These are phyloP conservation scores for Lasiodiplodia citricola DNA, from an alignment of 2,329 filamentous ascomycete species.

Conservation along the genomic window DNA sequence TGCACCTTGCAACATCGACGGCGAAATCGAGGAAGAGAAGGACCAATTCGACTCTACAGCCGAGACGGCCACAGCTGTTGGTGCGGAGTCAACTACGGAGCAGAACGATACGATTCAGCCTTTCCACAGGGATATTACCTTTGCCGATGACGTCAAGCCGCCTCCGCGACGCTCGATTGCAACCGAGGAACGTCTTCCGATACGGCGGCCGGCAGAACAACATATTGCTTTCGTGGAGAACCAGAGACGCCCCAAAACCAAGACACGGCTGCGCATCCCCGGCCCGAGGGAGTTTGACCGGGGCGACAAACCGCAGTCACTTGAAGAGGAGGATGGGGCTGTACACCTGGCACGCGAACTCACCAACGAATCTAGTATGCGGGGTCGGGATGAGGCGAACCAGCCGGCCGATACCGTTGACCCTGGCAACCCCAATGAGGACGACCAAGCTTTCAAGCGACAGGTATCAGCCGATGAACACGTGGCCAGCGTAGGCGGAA, in stretches of 20 bases:
- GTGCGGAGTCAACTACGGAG: background rate
- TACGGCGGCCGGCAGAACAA: conserved; percentile 67
- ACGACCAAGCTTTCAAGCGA: conserved; percentile 50
- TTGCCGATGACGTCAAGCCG: conserved; percentile 69
- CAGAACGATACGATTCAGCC: conserved; percentile 28
- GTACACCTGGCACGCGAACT: conserved; percentile 26
- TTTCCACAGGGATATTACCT: conserved; percentile 64
- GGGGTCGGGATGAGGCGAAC: conserved; percentile 39
- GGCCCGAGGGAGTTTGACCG: conserved; percentile 89
- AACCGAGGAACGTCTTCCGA: conserved; percentile 55
- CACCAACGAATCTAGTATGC: conserved; percentile 49
- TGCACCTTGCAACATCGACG: conserved; percentile 57
- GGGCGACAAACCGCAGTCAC: conserved; percentile 71
- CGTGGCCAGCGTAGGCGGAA: background rate
- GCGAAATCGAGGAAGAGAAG: conserved; percentile 57
- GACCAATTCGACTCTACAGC: background rate
- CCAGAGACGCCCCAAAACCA: conserved; percentile 75
- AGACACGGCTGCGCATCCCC: conserved; percentile 82
- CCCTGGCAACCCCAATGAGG: conserved; percentile 39
- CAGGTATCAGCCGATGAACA: conserved; percentile 70
- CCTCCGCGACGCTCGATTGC: conserved; percentile 62
- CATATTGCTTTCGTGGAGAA: conserved; percentile 88
- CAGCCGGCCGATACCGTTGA: conserved; percentile 26
- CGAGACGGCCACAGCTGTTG: background rate
- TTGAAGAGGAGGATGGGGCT: conserved; percentile 55